Base-by-base conservation (phyloP, 176 grass and related monocot genomes). In the Carex scoparia region DNA sequence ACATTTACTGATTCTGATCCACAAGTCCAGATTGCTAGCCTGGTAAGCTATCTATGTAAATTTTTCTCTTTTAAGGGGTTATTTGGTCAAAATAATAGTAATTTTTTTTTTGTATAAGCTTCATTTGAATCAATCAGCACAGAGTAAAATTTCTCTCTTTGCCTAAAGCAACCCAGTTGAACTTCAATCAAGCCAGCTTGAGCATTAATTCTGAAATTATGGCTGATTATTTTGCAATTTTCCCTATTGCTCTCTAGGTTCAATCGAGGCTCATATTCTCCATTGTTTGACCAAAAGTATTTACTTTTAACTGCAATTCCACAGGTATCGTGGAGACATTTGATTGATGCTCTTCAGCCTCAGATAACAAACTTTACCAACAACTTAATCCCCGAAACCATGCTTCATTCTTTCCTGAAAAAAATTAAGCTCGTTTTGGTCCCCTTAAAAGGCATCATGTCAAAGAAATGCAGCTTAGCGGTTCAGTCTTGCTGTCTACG, bases 251-350 rank as follows among this genome's bases (percentile, higher is more conserved):
- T 27, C 42, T 30, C n/a, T 30, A 53, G 19, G n/a, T 75, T 75
- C 9, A 53, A 54, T 75, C 2, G 19, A 75, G 10, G 38, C 15
- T n/a, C 38, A 0, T 54, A 75, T 75, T 54, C 23, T 75, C 71
- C 71, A 75, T 30, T 54, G 44, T 75, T 49, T 75, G 10, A 75
- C 4, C 71, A 75, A n/a, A 28, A 74, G 19, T 54, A 54, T 53
- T 51, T 0, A 11, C 42, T 68, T 38, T 67, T 67, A 8, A 60
- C 74, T 46, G 81, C 61, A 81, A 46, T 87, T 89, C 80, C 5
- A 76, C 87, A 97, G 94, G 92, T 80, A 92, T 87, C 89, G 14
- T 97, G 94, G 94, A 89, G 69, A 91, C 88, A 91, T 86, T 93
- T 97, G 73, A 87, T 94, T 35, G 85, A 97, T 92, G 86, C 86